Evolutionary conservation across 305 asterid species (phyloP).

Genomic region (Stenogyne calaminthoides): DNA sequence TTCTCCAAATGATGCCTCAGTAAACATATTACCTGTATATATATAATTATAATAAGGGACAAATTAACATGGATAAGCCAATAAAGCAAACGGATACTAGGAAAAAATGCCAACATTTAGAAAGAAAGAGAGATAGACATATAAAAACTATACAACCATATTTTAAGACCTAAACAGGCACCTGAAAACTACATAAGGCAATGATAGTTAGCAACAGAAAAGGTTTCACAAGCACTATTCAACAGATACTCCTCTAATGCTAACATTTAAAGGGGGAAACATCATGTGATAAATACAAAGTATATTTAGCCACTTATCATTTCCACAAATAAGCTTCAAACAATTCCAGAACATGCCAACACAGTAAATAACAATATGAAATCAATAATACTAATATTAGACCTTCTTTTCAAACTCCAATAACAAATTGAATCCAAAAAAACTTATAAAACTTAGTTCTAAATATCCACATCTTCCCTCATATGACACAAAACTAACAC

Average conservation of each 20-base stretch:
- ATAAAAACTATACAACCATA: not conserved
- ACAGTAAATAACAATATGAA: not conserved
- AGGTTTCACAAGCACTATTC: not conserved
- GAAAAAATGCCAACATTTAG: not conserved
- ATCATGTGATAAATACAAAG: conserved; percentile 1
- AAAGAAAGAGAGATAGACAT: not conserved
- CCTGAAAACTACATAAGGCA: not conserved
- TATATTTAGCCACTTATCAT: not conserved
- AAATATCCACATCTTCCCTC: not conserved
- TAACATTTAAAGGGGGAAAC: not conserved
- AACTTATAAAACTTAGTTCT: not conserved
- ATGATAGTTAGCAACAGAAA: conserved; percentile 4
- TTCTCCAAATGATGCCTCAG: conserved; percentile 32
- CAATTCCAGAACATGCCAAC: not conserved
- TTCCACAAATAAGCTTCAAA: not conserved
- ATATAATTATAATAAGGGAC: not conserved
- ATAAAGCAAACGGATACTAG: not conserved
- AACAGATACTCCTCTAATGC: not conserved
- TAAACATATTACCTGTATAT: conserved; percentile 29
- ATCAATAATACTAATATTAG: not conserved
- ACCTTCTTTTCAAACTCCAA: not conserved
- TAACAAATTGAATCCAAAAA: not conserved
- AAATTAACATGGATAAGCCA: conserved; percentile 11
- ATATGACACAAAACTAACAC: not conserved
- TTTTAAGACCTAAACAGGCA: not conserved